Base-by-base conservation (phyloP, 225 moss, liverwort and hornwort species). In the Ulota crispa region DNA sequence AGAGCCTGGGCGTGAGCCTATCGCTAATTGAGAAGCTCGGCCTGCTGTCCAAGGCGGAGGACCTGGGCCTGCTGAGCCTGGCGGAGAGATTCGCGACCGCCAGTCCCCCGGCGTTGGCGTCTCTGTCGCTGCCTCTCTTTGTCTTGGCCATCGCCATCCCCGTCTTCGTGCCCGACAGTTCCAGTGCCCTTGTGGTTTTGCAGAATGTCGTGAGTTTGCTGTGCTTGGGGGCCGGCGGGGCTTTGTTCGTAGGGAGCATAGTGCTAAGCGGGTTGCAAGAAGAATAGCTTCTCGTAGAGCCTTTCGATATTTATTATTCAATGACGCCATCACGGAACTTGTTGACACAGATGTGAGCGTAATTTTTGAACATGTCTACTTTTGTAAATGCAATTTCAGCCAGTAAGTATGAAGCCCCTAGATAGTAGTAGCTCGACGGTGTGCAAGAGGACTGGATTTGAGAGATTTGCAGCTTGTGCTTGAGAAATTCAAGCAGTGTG, bases 11-110 rank as follows among this genome's bases (percentile, higher is more conserved):
- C 53, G 80, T 97, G 55, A 93, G 94, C 39, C 52, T 97, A 21
- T 97, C 97, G 53, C 86, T 85, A 68, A 97, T 95, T 70, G 97
- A 97, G 85, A 97, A 85, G 85, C 80, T 95, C 31, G 97, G 97
- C 5, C 85, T 97, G 66, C 85, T 97, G 75, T 95, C 97, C 28
- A 97, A 97, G 80, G 95, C 97, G 5, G 97, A 97, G 87, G 85
- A 92, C 59, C 91, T 97, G 18, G 97, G 97, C 24, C 88, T 97
- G 80, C 84, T 97, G 79, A 92, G 85, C 53, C 85, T 97, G 53
- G 97, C 97, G 19, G 97, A 97, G 85, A 93, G 86, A 36, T 94
- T 92, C 50, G 97, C 92, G 28, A 91, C 89, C 6, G 72, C 93
- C 45, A 93, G 94, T 41, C 97, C 97, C 47, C 78, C 92, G 4